phyloP scores from a whole-genome alignment of 2,329 filamentous ascomycete species.

The Fusarium sp. region DNA sequence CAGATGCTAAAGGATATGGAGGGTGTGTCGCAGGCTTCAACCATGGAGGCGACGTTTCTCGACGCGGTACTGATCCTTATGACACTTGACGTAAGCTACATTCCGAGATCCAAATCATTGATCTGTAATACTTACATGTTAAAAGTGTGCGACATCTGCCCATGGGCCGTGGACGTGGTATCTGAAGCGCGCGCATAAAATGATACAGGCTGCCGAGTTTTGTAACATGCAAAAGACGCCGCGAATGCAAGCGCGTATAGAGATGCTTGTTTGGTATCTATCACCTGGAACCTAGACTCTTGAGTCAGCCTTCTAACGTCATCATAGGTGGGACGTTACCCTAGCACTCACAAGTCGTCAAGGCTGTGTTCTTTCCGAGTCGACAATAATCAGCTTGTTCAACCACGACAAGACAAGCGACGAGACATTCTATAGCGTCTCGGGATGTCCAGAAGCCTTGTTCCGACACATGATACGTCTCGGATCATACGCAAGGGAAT shows the following conservation, averaged over 20 bases:
- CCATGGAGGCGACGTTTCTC: slow-evolving; percentile 37
- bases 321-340: slow-evolving; percentile 53
- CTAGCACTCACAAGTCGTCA: slow-evolving; percentile 53
- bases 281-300: not conserved
- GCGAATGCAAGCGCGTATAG: slow-evolving; percentile 50
- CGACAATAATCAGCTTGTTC: slow-evolving; percentile 29
- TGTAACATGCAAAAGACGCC: slow-evolving; percentile 33
- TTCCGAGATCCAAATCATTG: not conserved
- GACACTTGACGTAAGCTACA: slow-evolving; percentile 51
- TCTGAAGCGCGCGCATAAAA: slow-evolving; percentile 44
- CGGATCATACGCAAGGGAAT: slow-evolving; percentile 50
- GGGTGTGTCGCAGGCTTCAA: not conserved
- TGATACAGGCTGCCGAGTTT: slow-evolving; percentile 45
- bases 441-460: slow-evolving; percentile 53
- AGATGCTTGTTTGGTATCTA: slow-evolving; percentile 51
- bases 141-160: slow-evolving; percentile 54
- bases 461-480: slow-evolving; percentile 50
- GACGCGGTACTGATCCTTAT: slow-evolving; percentile 53
- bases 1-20: slow-evolving; percentile 44
- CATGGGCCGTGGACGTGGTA: slow-evolving; percentile 52
- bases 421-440: slow-evolving; percentile 53
- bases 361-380: slow-evolving; percentile 46
- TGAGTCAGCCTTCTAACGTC: not conserved
- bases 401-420: slow-evolving; percentile 40
- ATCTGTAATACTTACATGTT: not conserved